Evolutionary conservation across 2,329 filamentous ascomycete genomes (phyloP).

Genomic region (Aspergillus awamori): DNA sequence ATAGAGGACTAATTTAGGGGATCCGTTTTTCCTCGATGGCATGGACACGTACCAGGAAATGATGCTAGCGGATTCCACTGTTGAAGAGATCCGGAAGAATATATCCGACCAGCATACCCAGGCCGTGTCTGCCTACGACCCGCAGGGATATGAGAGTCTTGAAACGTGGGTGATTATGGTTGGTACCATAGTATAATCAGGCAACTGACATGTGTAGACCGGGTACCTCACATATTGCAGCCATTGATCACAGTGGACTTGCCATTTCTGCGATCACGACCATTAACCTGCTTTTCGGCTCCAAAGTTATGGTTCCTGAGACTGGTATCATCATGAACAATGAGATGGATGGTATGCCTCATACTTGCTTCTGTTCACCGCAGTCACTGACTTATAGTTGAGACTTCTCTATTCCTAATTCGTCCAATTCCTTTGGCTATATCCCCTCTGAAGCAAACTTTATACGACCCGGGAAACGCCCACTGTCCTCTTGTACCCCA

Average conservation of each 20-base stretch:
- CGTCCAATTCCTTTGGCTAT: slow-evolving; percentile 81
- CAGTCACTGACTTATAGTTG: slow-evolving; percentile 60
- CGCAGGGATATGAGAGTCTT: slow-evolving; percentile 64
- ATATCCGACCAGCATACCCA: slow-evolving; percentile 75
- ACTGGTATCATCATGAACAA: slow-evolving; percentile 79
- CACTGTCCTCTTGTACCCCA: slow-evolving; percentile 79
- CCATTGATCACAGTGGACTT: slow-evolving; percentile 72
- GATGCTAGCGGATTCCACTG: slow-evolving; percentile 67
- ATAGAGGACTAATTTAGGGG: slow-evolving; percentile 75
- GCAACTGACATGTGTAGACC: slow-evolving; percentile 34
- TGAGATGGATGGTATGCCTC: slow-evolving; percentile 59
- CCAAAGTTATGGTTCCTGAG: slow-evolving; percentile 73
- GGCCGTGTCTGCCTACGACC: slow-evolving; percentile 74
- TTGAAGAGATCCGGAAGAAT: slow-evolving; percentile 61
- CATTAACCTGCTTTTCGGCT: slow-evolving; percentile 84
- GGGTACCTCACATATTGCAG: slow-evolving; percentile 59
- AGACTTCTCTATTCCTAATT: slow-evolving; percentile 83
- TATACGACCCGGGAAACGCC: slow-evolving; percentile 77
- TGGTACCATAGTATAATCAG: neutral
- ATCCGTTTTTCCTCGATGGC: slow-evolving; percentile 72
- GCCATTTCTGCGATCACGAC: slow-evolving; percentile 83
- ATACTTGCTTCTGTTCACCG: neutral
- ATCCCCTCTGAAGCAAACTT: slow-evolving; percentile 79
- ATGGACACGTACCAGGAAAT: slow-evolving; percentile 65
- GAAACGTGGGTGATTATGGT: slow-evolving; percentile 53